A percentile compares a stretch with the other conserved stretches of the same genome.
Evolutionary conservation across 352 stramenopile genomes (phyloP).

Genomic region (Pythium phragmitis): DNA sequence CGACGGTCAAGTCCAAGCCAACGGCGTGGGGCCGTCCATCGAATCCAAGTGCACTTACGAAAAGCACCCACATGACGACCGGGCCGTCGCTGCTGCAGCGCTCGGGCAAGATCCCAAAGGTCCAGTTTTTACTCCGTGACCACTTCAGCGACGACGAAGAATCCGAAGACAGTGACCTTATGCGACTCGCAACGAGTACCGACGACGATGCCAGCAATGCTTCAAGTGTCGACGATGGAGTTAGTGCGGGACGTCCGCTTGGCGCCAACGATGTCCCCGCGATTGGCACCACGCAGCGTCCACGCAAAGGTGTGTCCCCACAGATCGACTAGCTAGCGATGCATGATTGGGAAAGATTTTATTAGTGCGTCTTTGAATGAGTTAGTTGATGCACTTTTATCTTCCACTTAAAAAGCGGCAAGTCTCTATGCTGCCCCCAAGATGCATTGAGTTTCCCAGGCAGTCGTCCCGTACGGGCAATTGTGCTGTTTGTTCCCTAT

Average conservation of each 20-base stretch:
- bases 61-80: background rate
- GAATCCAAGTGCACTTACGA: conserved; percentile 8
- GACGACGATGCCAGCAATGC: conserved; percentile 14
- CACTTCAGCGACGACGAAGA: conserved; percentile 15
- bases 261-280: background rate
- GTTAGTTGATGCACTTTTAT: background rate
- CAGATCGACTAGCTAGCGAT: background rate
- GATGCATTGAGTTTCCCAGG: too few relatives aligned
- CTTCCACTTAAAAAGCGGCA: background rate
- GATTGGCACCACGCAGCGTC: background rate
- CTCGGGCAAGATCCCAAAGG: conserved; percentile 13
- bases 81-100: background rate
- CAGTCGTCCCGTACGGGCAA: conserved; percentile 14
- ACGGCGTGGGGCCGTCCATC: conserved; percentile 4
- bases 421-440: too few relatives aligned
- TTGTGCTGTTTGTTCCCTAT: background rate
- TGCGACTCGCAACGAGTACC: conserved; percentile 15
- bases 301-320: background rate
- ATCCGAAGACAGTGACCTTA: conserved; percentile 17
- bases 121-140: conserved; percentile 7
- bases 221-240: background rate
- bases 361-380: background rate
- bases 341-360: background rate
- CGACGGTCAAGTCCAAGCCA: conserved; percentile 1
- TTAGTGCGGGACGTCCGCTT: background rate